phyloP scores from a whole-genome alignment of 116 monocot genomes.

The Zostera marina region DNA sequence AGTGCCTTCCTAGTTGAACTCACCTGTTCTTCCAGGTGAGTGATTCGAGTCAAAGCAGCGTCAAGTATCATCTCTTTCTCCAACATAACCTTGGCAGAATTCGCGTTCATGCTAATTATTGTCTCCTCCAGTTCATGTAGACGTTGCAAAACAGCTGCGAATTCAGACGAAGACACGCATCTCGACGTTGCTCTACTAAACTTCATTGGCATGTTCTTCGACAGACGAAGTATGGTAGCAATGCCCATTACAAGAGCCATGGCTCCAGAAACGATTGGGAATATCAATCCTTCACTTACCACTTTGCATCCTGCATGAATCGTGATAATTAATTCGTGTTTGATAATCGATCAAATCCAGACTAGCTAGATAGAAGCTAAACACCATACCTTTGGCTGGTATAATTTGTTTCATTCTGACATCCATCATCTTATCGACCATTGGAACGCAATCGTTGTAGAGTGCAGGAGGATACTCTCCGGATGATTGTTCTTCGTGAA shows the following conservation, averaged over 20 bases:
- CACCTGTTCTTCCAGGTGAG: slow-evolving; percentile 50
- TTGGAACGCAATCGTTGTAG: slow-evolving; percentile 26
- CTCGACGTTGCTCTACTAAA: slow-evolving; percentile 7
- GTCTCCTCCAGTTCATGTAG: slow-evolving; percentile 51
- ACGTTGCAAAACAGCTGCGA: slow-evolving; percentile 28
- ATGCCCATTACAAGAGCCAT: slow-evolving; percentile 64
- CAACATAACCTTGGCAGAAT: slow-evolving; percentile 24
- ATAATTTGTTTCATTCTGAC: slow-evolving; percentile 25
- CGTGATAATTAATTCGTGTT: no score
- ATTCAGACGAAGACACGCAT: slow-evolving; percentile 24
- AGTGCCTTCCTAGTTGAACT: slow-evolving; percentile 46
- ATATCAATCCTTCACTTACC: slow-evolving; percentile 8
- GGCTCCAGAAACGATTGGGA: slow-evolving; percentile 27
- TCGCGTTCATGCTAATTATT: slow-evolving; percentile 23
- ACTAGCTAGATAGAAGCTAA: no score
- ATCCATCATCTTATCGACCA: slow-evolving; percentile 72
- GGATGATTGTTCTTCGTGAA: slow-evolving; percentile 46
- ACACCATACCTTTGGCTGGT: slow-evolving; percentile 24
- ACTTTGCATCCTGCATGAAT: no score
- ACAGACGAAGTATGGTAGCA: slow-evolving; percentile 37
- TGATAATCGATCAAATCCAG: no score
- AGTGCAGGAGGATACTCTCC: not conserved
- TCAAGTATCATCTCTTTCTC: slow-evolving; percentile 58
- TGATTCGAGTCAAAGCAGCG: slow-evolving; percentile 33
- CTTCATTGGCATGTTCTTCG: slow-evolving; percentile 28